Conservation (phyloP, 768 basidiomycete species). For the Coprinopsis sp. region DNA sequence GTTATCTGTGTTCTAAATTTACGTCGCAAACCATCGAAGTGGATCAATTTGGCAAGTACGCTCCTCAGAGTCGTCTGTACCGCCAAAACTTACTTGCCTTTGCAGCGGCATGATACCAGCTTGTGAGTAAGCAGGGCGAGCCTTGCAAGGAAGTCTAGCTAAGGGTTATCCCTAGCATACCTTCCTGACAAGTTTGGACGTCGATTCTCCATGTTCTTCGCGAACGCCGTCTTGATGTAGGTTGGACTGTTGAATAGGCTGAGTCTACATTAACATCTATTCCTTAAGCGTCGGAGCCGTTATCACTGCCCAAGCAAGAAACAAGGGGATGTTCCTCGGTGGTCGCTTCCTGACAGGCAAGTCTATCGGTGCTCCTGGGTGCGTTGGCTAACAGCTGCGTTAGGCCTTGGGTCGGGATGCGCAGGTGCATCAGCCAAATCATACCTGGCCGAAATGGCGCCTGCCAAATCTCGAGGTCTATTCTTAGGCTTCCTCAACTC, state of each 20-base stretch:
- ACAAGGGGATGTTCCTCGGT: slow-evolving; percentile 39
- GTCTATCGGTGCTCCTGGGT: slow-evolving; percentile 3
- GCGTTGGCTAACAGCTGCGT: background rate
- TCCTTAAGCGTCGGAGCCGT: slow-evolving; percentile 38
- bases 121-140: slow-evolving; percentile 28
- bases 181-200: slow-evolving; percentile 47
- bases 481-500: slow-evolving; percentile 51
- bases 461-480: slow-evolving; percentile 43
- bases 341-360: slow-evolving; percentile 48
- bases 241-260: slow-evolving; percentile 11
- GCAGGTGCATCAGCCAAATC: slow-evolving; percentile 48
- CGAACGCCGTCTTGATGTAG: slow-evolving; percentile 42
- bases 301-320: slow-evolving; percentile 44
- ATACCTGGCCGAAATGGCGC: slow-evolving; percentile 46
- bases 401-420: slow-evolving; percentile 38
- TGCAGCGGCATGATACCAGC: slow-evolving; percentile 39
- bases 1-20: slow-evolving; percentile 1
- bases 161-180: slow-evolving; percentile 26
- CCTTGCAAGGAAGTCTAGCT: too few species aligned
- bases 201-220: slow-evolving; percentile 46
- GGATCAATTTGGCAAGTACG: slow-evolving; percentile 35
- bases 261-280: slow-evolving; percentile 1
- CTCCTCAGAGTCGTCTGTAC: background rate
- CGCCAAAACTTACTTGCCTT: background rate
- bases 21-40: slow-evolving; percentile 16